Conservation (phyloP, 306 rosid genomes). For the Abrus precatorius region DNA sequence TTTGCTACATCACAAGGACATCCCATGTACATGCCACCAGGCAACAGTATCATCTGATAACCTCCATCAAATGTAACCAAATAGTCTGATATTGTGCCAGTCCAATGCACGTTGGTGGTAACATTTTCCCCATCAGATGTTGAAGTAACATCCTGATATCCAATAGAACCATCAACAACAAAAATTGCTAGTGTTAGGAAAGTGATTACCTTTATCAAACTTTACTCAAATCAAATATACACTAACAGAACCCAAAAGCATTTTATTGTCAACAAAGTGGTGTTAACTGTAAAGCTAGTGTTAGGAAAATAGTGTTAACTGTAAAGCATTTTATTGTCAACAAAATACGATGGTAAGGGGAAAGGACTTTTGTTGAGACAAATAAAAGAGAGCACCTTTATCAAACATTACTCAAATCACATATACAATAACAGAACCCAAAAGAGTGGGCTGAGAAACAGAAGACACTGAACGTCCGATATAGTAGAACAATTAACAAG, state of each 20-base stretch:
- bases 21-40: conserved; percentile 97
- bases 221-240: too few relatives aligned
- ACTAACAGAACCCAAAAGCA: too few relatives aligned
- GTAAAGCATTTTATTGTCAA: not conserved
- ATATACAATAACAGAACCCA: conserved; percentile 4
- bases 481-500: not conserved
- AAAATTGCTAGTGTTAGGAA: not conserved
- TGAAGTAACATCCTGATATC: conserved; percentile 71
- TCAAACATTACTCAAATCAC: conserved; percentile 13
- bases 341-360: conserved; percentile 11
- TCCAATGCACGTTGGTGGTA: conserved; percentile 87
- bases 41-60: conserved; percentile 81
- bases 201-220: not conserved
- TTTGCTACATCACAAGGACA: conserved; percentile 84
- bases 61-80: conserved; percentile 78
- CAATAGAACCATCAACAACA: conserved; percentile 37
- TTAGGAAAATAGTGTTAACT: conserved; percentile 1
- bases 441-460: not conserved
- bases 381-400: conserved; percentile 11
- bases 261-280: too few relatives aligned
- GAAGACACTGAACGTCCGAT: not conserved
- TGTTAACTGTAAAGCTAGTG: not conserved
- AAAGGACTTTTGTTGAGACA: conserved; percentile 10
- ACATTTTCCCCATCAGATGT: conserved; percentile 62
- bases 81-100: conserved; percentile 70